Conservation (phyloP, 75 land plant genomes). For the Sequoia sempervirens region DNA sequence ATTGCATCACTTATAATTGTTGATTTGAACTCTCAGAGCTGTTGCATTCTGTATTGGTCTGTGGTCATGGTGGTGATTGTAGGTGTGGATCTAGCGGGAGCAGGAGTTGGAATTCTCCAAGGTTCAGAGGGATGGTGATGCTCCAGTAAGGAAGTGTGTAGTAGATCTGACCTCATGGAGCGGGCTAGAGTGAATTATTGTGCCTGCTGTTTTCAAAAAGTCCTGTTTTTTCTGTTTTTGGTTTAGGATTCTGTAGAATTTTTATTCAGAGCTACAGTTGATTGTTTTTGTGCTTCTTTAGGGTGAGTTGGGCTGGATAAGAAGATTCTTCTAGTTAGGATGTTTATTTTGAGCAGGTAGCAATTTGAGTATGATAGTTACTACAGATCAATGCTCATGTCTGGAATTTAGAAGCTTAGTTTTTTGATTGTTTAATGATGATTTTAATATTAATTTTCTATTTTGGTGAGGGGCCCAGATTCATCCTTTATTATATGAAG, state of each 20-base stretch:
- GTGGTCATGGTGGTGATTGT: too few relatives aligned
- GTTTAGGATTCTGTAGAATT: background rate
- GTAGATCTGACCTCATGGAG: too few relatives aligned
- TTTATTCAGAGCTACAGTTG: background rate
- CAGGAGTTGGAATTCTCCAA: too few relatives aligned
- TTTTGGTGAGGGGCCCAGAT: background rate
- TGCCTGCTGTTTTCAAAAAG: too few relatives aligned
- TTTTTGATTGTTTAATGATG: background rate
- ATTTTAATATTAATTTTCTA: background rate
- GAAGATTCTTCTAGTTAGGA: background rate
- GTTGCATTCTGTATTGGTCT: too few relatives aligned
- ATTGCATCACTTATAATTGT: too few relatives aligned
- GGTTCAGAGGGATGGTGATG: too few relatives aligned
- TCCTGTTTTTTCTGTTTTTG: background rate
- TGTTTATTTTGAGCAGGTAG: background rate
- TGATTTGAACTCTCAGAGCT: too few relatives aligned
- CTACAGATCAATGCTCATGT: background rate
- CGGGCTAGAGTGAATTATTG: too few relatives aligned
- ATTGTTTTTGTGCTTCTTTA: background rate
- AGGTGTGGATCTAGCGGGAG: too few relatives aligned
- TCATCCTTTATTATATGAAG: too few relatives aligned
- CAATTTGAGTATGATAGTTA: background rate
- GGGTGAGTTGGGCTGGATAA: background rate
- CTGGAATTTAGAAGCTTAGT: background rate
- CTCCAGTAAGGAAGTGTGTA: too few relatives aligned